Evolutionary conservation across 768 basidiomycete genomes (phyloP), one percentile per base, ranked within the genome.

Genomic region (Mycena floridula): DNA sequence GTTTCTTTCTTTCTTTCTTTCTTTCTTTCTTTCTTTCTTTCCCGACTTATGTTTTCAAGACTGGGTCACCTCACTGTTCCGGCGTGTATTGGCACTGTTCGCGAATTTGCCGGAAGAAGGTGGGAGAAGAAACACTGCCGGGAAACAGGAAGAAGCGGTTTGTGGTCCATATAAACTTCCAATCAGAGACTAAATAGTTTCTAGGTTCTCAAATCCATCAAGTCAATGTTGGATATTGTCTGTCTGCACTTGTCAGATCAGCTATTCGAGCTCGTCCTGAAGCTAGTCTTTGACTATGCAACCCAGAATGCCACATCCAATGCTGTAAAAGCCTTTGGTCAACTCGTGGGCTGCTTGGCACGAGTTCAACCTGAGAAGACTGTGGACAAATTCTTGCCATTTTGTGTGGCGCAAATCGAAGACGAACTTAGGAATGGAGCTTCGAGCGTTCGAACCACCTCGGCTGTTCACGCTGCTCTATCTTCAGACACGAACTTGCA

Each of bases 51-150:
- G 16, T 7, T 25, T 37, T 47, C 11, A 47, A 89, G 89, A 87
- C 56, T 91, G 89, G 89, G 81, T 90, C 11, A 75, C 74, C 0
- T 79, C 83, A 18, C 75, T 91, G 24, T 82, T 91, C 55, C 72
- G 86, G 13, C 78, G 89, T 8, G 79, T 91, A 42, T 70, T 91
- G 42, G 78, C 87, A 1, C 65, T 97, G 16, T 94, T 86, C 57
- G 89, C 93, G 66, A 94, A 95, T 58, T 68, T 98, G 4, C 94
- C 94, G 0, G 95, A 98, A 60, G 94, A 95, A 64, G 92, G 89
- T 9, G 95, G 95, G 4, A 81, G 80, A 66, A 79, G 75, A 64
- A 88, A 88, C 50, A 84, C 76, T 26, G 90, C 89, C 2, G 89
- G 89, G 20, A 88, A 87, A 59, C 76, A 72, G 64, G 88, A 85